These are phyloP conservation scores for Metarhizium guizhouense DNA, from an alignment of 2,329 filamentous ascomycete genomes.

Conservation along the genomic window DNA sequence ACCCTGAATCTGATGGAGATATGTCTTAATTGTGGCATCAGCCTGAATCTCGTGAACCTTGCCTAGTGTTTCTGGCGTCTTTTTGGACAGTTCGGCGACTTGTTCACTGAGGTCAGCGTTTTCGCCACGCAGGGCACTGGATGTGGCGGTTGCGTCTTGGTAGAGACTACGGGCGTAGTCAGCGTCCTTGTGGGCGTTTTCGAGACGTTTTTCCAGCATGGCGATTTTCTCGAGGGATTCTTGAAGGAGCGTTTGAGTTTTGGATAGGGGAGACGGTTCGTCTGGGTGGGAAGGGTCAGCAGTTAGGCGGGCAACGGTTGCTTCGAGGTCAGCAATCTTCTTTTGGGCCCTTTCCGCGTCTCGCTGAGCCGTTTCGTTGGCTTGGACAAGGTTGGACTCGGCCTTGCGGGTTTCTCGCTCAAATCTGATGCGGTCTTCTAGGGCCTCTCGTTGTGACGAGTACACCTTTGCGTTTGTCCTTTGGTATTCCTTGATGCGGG, in stretches of 20 bases:
- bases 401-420: slow-evolving; percentile 37
- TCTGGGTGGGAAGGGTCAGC: slow-evolving; percentile 12
- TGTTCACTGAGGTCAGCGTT: slow-evolving; percentile 35
- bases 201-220: slow-evolving; percentile 30
- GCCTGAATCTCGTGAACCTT: slow-evolving; percentile 39
- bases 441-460: slow-evolving; percentile 36
- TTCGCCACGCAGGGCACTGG: slow-evolving; percentile 34
- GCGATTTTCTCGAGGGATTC: slow-evolving; percentile 27
- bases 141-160: slow-evolving; percentile 44
- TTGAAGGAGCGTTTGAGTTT: slow-evolving; percentile 24
- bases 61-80: slow-evolving; percentile 35
- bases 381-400: slow-evolving; percentile 20
- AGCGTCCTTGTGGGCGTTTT: slow-evolving; percentile 36
- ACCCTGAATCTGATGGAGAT: slow-evolving; percentile 30
- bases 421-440: slow-evolving; percentile 40
- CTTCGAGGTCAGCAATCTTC: slow-evolving; percentile 28
- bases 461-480: slow-evolving; percentile 36
- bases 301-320: slow-evolving; percentile 20
- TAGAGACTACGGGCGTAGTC: slow-evolving; percentile 52
- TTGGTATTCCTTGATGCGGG: slow-evolving; percentile 35
- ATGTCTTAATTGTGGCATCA: slow-evolving; percentile 22
- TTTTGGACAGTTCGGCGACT: slow-evolving; percentile 30
- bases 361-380: slow-evolving; percentile 16
- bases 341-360: slow-evolving; percentile 29
- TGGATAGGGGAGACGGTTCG: slow-evolving; percentile 17